Evolutionary conservation across 768 basidiomycete genomes (phyloP).

Genomic region (Psilocybe cyanescens): DNA sequence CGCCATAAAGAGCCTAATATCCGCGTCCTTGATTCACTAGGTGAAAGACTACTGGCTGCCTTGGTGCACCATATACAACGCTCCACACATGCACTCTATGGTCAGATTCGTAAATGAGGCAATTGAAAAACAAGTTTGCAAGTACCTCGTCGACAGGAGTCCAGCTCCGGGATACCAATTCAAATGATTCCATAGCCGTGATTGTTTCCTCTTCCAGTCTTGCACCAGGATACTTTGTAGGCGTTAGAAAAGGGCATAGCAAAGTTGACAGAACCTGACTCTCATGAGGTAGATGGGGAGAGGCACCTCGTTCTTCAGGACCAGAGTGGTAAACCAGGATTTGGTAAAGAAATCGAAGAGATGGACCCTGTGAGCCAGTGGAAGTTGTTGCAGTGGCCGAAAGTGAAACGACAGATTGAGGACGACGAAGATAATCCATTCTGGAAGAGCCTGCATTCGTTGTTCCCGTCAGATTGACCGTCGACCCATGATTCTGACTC

Average conservation of each 20-base stretch:
- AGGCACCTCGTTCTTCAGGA: slow-evolving; percentile 23
- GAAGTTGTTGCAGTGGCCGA: slow-evolving; percentile 26
- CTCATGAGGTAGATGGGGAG: slow-evolving; percentile 57
- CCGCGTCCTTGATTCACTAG: slow-evolving; percentile 45
- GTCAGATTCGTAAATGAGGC: not conserved
- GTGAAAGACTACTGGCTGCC: slow-evolving; percentile 50
- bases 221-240: slow-evolving; percentile 29
- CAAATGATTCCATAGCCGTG: slow-evolving; percentile 64
- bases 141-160: slow-evolving; percentile 55
- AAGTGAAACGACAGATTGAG: slow-evolving; percentile 40
- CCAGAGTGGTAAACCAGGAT: slow-evolving; percentile 49
- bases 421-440: slow-evolving; percentile 43
- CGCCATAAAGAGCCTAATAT: slow-evolving; percentile 53
- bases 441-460: slow-evolving; percentile 26
- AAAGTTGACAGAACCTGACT: slow-evolving; percentile 60
- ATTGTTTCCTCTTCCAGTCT: slow-evolving; percentile 55
- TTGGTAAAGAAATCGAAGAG: slow-evolving; percentile 48
- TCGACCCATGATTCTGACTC: slow-evolving; percentile 26
- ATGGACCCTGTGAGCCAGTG: slow-evolving; percentile 32
- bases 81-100: slow-evolving; percentile 50
- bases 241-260: slow-evolving; percentile 55
- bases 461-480: slow-evolving; percentile 20
- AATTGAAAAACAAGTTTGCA: not conserved
- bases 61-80: slow-evolving; percentile 75
- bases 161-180: slow-evolving; percentile 62